Evolutionary conservation across 257 asterid genomes (phyloP), one percentile per base, ranked within the genome.

Genomic region (Echium plantagineum): DNA sequence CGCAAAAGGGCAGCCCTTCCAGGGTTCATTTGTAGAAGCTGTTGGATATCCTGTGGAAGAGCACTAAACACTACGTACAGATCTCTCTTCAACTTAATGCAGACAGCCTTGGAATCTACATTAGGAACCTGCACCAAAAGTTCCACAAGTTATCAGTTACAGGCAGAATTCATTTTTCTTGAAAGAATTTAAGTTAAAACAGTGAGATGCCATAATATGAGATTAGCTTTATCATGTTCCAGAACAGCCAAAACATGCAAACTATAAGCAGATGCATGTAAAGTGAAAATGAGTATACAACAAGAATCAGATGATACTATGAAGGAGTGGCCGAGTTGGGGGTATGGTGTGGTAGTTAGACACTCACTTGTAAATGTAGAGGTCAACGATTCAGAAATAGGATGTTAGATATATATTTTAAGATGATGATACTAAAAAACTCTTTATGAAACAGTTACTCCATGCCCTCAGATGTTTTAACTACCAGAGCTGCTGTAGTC

Each of bases 11-110:
- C 74, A 18, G 93, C 89, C 70, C 81, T 82, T 46, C 73, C 80
- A 6, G 98, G 94, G 63, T 84, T 93, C 94, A 84, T 85, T 62
- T 84, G 71, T 58, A 91, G 75, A 68, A 88, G 97, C 77, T 89
- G 85, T 60, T 89, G 97, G 75, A 86, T 47, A 71, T 93, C 98
- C 72, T 75, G 73, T 0, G 98, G 87, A 21, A 93, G 90, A 64
- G 84, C 77, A 51, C 61, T 77, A 67, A 77, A 93, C 67, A 93
- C 86, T 20, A 79, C 69, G 61, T 66, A 85, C 73, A 93, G 81
- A 81, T 93, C 97, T 63, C 73, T 76, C 85, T 78, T 89, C 78
- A 93, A 52, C 74, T 93, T 93, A 75, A 64, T 35, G 77, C 88
- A 74, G 47, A 81, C 82, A 57, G 77, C 85, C 63, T 69, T 81